Percentiles rank a stretch among this genome's conserved stretches.
Evolutionary conservation across 2,329 filamentous ascomycete genomes (phyloP).

Genomic region (Cladorrhinum sp.): DNA sequence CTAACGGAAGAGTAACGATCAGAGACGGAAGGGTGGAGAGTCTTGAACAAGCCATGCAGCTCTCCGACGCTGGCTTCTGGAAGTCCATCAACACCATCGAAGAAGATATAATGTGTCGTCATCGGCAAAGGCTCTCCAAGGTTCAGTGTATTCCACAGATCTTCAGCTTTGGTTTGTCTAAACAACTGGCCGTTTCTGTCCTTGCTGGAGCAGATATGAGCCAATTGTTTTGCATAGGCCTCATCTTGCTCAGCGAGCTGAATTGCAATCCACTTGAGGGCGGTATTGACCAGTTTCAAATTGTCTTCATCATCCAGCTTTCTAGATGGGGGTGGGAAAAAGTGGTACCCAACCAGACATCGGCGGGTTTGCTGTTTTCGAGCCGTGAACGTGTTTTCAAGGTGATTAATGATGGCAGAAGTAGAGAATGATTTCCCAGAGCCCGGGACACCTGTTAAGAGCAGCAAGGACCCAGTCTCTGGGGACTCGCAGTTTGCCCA

Average conservation of each 20-base stretch:
- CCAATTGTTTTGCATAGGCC: background rate
- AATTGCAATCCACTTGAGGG: constrained; percentile 3
- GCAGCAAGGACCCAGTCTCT: background rate
- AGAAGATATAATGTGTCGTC: background rate
- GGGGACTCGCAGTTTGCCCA: constrained; percentile 1
- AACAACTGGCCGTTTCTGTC: background rate
- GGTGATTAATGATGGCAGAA: constrained; percentile 5
- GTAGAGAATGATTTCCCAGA: constrained; percentile 7
- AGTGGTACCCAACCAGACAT: background rate
- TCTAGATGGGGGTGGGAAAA: background rate
- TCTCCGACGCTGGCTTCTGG: background rate
- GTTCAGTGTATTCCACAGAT: background rate
- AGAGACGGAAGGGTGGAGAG: background rate
- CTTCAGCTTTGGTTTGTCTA: background rate
- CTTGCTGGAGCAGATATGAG: background rate
- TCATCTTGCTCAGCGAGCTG: constrained; percentile 3
- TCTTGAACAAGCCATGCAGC: background rate
- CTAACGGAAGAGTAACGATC: background rate
- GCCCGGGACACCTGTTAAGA: background rate
- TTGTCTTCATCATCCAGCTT: background rate
- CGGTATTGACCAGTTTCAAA: constrained; percentile 1
- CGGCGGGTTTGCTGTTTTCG: background rate
- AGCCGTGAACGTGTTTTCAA: too few species aligned
- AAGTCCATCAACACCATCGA: background rate
- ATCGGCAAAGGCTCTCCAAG: background rate